A percentile compares a stretch with the other conserved stretches of the same genome.
Evolutionary conservation across 257 asterid genomes (phyloP).

Genomic region (Solanum pennellii): DNA sequence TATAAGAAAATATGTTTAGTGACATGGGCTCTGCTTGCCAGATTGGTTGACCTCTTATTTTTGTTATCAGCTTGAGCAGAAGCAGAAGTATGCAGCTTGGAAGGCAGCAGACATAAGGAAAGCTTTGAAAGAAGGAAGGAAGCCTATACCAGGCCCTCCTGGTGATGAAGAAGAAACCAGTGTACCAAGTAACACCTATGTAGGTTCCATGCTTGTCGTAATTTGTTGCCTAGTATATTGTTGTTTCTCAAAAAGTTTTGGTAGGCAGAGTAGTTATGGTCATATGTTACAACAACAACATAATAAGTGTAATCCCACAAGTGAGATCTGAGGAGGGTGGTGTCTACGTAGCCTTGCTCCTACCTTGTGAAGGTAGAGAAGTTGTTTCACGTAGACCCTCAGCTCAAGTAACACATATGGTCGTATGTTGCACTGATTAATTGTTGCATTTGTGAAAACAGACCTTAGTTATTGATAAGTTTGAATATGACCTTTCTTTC

Average conservation of each 20-base stretch:
- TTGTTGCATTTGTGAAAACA: not conserved
- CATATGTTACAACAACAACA: not conserved
- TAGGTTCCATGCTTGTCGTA: conserved; percentile 10
- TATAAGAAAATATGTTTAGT: not conserved
- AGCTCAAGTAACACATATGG: not conserved
- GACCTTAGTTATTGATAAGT: not conserved
- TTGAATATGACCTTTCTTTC: not conserved
- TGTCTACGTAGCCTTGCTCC: not conserved
- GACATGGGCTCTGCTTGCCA: not conserved
- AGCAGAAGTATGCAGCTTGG: conserved; percentile 96
- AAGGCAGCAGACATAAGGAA: conserved; percentile 98
- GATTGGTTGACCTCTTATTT: not conserved
- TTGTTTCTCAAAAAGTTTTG: not conserved
- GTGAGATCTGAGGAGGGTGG: not conserved
- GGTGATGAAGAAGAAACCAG: conserved; percentile 59
- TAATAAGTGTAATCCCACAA: not conserved
- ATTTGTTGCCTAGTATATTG: not conserved
- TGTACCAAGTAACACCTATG: conserved; percentile 34
- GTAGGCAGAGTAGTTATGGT: not conserved
- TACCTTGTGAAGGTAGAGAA: not conserved
- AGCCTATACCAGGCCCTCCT: conserved; percentile 94
- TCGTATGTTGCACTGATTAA: not conserved
- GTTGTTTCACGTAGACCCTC: not conserved
- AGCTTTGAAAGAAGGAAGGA: conserved; percentile 93
- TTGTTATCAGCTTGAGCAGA: conserved; percentile 74